A percentile compares a stretch with the other conserved stretches of the same genome.
These are phyloP conservation scores for Backusella sp. DNA, from an alignment of 192 early-diverging fungal genomes.

Conservation along the genomic window DNA sequence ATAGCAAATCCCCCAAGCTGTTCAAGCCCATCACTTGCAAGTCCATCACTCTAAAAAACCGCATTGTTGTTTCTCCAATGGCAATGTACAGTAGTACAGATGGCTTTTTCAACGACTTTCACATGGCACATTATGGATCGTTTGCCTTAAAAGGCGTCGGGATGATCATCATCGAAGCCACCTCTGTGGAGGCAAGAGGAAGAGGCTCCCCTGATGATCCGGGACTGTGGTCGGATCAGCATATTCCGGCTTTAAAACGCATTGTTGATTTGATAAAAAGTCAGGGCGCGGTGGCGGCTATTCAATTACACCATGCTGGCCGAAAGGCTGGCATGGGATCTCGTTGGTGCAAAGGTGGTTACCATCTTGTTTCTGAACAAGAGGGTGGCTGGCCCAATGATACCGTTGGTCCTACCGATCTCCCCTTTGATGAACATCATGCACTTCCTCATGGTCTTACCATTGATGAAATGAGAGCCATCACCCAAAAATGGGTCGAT, in stretches of 20 bases:
- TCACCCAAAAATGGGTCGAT: slow-evolving; percentile 60
- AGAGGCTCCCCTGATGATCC: slow-evolving; percentile 70
- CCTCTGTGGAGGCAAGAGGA: slow-evolving; percentile 71
- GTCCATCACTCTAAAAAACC: slow-evolving; percentile 70
- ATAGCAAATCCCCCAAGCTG: slow-evolving; percentile 30
- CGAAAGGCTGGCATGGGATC: slow-evolving; percentile 55
- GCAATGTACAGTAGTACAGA: slow-evolving; percentile 73
- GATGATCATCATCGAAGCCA: slow-evolving; percentile 77
- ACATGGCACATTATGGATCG: slow-evolving; percentile 61
- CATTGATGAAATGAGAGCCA: slow-evolving; percentile 62
- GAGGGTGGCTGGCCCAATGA: slow-evolving; percentile 75
- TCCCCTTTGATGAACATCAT: slow-evolving; percentile 46
- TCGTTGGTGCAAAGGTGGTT: slow-evolving; percentile 4
- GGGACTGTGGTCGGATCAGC: slow-evolving; percentile 84
- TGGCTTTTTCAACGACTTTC: slow-evolving; percentile 68
- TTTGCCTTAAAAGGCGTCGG: slow-evolving; percentile 78
- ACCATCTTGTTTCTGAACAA: slow-evolving; percentile 16
- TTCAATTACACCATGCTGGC: slow-evolving; percentile 86
- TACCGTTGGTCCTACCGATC: slow-evolving; percentile 64
- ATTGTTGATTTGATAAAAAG: slow-evolving; percentile 65
- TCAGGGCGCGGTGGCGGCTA: slow-evolving; percentile 56
- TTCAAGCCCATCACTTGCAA: slow-evolving; percentile 73
- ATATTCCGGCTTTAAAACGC: slow-evolving; percentile 57
- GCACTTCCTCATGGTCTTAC: slow-evolving; percentile 57
- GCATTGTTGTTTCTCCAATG: slow-evolving; percentile 85